phyloP scores from a whole-genome alignment of 441 rosid species.

The Monsonia emarginata region DNA sequence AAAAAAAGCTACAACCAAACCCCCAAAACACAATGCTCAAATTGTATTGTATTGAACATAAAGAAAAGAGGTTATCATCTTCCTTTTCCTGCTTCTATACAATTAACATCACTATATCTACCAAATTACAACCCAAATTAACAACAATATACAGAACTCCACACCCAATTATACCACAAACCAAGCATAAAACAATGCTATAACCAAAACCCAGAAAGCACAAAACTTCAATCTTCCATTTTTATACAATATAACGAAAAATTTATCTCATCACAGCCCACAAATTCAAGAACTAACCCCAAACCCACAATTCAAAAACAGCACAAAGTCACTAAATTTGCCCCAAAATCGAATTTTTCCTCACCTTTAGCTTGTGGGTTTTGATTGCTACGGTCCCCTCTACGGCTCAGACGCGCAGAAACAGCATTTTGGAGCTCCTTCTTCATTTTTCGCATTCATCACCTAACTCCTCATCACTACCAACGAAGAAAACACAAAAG shows the following conservation, averaged over 20 bases:
- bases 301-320: background rate
- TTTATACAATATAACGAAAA: too few species aligned
- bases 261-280: too few species aligned
- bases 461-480: background rate
- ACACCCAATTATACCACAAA: background rate
- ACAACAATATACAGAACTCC: too few species aligned
- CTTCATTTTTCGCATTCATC: background rate
- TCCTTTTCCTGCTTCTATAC: too few species aligned
- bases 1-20: background rate
- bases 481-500: too few species aligned
- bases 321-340: background rate
- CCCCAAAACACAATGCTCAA: too few species aligned
- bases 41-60: background rate
- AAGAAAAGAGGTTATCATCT: too few species aligned
- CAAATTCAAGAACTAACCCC: too few species aligned
- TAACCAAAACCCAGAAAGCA: background rate
- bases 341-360: background rate
- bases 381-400: constrained; percentile 1
- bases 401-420: background rate
- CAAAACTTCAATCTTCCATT: too few species aligned
- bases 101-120: background rate
- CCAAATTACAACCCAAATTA: too few species aligned
- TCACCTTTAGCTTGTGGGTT: background rate
- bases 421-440: background rate
- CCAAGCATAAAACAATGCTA: background rate